Evolutionary conservation across 768 basidiomycete genomes (phyloP).

Genomic region (Albatrellus ellisii): DNA sequence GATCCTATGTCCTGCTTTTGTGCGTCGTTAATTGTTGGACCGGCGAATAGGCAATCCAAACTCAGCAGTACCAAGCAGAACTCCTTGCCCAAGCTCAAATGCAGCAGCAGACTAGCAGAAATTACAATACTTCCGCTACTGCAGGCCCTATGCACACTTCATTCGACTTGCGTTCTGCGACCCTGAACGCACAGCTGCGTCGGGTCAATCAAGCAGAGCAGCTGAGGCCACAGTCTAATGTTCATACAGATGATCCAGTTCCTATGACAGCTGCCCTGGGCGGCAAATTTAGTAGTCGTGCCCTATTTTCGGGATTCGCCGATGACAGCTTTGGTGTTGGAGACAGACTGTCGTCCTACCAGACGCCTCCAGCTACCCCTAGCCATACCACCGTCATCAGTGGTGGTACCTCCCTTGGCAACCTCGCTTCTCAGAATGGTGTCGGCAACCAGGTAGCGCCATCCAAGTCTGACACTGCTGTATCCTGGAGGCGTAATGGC

Average conservation of each 20-base stretch:
- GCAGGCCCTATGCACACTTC: slow-evolving; percentile 53
- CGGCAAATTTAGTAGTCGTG: slow-evolving; percentile 63
- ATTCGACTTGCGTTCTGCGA: slow-evolving; percentile 51
- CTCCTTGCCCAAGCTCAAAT: slow-evolving; percentile 47
- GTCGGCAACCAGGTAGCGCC: slow-evolving; percentile 21
- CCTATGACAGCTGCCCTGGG: slow-evolving; percentile 76
- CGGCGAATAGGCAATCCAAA: slow-evolving; percentile 41
- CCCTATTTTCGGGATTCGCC: slow-evolving; percentile 29
- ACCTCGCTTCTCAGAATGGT: slow-evolving; percentile 28
- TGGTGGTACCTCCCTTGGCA: slow-evolving; percentile 60
- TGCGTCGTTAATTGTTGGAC: slow-evolving; percentile 8
- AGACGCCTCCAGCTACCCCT: slow-evolving; percentile 38
- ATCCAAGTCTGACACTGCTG: slow-evolving; percentile 73
- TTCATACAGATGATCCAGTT: slow-evolving; percentile 40
- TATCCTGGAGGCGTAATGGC: slow-evolving; percentile 70
- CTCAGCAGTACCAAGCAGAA: slow-evolving; percentile 67
- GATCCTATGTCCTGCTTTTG: slow-evolving; percentile 1
- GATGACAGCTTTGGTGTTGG: slow-evolving; percentile 21
- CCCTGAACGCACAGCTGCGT: slow-evolving; percentile 45
- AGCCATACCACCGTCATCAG: slow-evolving; percentile 55
- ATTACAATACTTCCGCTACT: slow-evolving; percentile 48
- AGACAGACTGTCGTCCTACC: slow-evolving; percentile 9
- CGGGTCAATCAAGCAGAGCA: slow-evolving; percentile 60
- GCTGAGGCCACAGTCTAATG: slow-evolving; percentile 44
- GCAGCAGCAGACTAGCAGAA: slow-evolving; percentile 37